Base-by-base conservation (phyloP, 2,329 filamentous ascomycete species). In the Sordariomycetes sp. region DNA sequence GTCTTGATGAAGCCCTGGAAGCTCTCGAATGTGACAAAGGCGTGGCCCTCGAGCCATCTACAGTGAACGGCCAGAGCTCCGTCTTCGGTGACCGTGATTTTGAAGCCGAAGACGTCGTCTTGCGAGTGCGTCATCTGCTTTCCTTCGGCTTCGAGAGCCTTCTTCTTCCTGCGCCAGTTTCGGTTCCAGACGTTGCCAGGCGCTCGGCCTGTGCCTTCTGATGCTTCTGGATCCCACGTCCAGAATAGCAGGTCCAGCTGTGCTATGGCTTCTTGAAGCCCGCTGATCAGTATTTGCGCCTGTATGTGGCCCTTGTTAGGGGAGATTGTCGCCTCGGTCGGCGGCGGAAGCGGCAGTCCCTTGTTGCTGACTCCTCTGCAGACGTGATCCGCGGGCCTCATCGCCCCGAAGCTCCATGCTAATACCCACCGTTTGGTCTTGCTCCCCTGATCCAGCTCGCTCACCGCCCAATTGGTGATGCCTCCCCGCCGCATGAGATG, bases 351-450 rank as follows among this genome's bases (percentile, higher is more conserved):
- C 1, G 71, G 38, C 29, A 48, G 29, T 1, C 54, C 48, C 3
- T 18, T 11, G 3, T 60, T 55, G 34, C 58, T 59, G 33, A 66
- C 54, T 0, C 65, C 66, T 30, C 70, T 50, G 16, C 67, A 62
- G 26, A 66, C 55, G 27, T 51, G 45, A 37, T 65, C 53, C 5
- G 63, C 53, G 3, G 88, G 86, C 30, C 88, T 67, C 49, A 74
- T 63, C 33, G 73, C 64, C 3, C 64, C 61, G 59, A 86, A 94
- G 47, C 83, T 93, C 92, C 92, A 98, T 0, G 72, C 92, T 3
- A 96, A 59, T 2, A 79, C 86, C 88, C 90, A 96, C 14, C 92
- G 67, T 34, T 79, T 76, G 20, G 92, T 96, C 51, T 78, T 82
- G 30, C 61, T 75, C 0, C 84, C 85, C 38, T 90, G 85, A 0